phyloP scores from a whole-genome alignment of 108 stramenopile species.

The Fistulifera pelliculosa region DNA sequence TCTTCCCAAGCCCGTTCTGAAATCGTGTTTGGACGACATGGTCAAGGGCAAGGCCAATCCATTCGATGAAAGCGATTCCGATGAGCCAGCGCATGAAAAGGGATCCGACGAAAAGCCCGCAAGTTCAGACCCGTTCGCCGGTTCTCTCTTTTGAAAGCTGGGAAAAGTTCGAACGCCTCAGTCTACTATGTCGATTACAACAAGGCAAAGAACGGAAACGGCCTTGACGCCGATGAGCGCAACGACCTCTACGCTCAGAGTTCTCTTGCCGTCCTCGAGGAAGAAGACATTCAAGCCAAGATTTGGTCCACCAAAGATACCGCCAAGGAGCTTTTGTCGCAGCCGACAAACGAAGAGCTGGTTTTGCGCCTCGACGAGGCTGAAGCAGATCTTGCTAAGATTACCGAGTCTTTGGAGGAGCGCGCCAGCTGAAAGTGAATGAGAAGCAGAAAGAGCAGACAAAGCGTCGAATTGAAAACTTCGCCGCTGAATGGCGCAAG shows the following conservation, averaged over 20 bases:
- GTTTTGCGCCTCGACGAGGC: slow-evolving; percentile 19
- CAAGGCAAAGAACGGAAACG: slow-evolving; percentile 48
- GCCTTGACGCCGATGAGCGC: slow-evolving; percentile 39
- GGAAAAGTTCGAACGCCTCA: slow-evolving; percentile 40
- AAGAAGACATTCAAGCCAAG: slow-evolving; percentile 17
- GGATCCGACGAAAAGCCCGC: not conserved
- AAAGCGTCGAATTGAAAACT: slow-evolving; percentile 38
- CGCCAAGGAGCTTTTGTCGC: slow-evolving; percentile 39
- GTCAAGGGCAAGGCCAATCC: slow-evolving; percentile 20
- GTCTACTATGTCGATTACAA: slow-evolving; percentile 72
- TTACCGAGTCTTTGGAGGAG: slow-evolving; percentile 39
- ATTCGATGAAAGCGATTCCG: slow-evolving; percentile 48
- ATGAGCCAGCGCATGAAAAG: slow-evolving; percentile 37
- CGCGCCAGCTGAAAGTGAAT: slow-evolving; percentile 40
- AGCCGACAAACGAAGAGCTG: slow-evolving; percentile 70
- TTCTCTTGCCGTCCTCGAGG: slow-evolving; percentile 32
- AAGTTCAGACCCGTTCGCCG: slow-evolving; percentile 24
- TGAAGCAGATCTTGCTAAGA: slow-evolving; percentile 26
- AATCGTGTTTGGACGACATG: slow-evolving; percentile 62
- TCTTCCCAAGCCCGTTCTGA: slow-evolving; percentile 59
- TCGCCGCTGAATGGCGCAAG: slow-evolving; percentile 62
- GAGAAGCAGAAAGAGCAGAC: slow-evolving; percentile 51
- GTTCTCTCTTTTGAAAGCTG: slow-evolving; percentile 56
- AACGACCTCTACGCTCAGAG: slow-evolving; percentile 33
- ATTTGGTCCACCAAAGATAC: slow-evolving; percentile 21